Percentiles rank a stretch among this genome's conserved stretches.
These are phyloP conservation scores for Plectranthus barbatus DNA, from an alignment of 257 asterid genomes.

Conservation along the genomic window DNA sequence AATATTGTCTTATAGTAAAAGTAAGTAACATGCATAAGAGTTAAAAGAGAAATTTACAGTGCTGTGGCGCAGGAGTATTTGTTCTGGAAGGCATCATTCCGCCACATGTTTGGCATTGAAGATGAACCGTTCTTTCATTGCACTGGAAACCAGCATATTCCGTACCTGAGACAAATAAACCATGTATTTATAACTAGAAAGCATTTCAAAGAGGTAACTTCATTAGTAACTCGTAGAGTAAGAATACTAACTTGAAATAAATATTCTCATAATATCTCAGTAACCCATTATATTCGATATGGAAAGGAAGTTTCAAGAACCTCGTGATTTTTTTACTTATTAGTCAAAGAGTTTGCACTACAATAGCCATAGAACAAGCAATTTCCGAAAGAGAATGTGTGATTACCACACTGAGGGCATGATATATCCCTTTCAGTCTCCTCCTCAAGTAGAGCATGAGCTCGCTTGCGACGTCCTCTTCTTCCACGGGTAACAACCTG, in stretches of 20 bases:
- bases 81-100: slow-evolving; percentile 94
- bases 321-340: too few relatives aligned
- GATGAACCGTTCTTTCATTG: slow-evolving; percentile 69
- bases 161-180: slow-evolving; percentile 36
- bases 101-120: slow-evolving; percentile 85
- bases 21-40: slow-evolving; percentile 9
- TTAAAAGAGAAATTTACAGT: slow-evolving; percentile 44
- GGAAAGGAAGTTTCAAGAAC: too few relatives aligned
- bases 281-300: background rate
- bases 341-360: too few relatives aligned
- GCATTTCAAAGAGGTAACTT: background rate
- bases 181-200: slow-evolving; percentile 6
- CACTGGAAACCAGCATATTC: slow-evolving; percentile 68
- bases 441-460: slow-evolving; percentile 36
- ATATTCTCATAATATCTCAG: slow-evolving; percentile 5
- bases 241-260: background rate
- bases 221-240: background rate
- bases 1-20: background rate
- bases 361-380: background rate
- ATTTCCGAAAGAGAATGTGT: slow-evolving; percentile 12
- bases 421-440: slow-evolving; percentile 40
- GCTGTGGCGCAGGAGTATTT: slow-evolving; percentile 53
- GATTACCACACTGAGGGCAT: slow-evolving; percentile 91
- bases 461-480: slow-evolving; percentile 53
- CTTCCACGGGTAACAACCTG: slow-evolving; percentile 59